Evolutionary conservation across 2,329 filamentous ascomycete species (phyloP), one percentile per base, ranked within the genome.

Genomic region (Talaromyces sp.): DNA sequence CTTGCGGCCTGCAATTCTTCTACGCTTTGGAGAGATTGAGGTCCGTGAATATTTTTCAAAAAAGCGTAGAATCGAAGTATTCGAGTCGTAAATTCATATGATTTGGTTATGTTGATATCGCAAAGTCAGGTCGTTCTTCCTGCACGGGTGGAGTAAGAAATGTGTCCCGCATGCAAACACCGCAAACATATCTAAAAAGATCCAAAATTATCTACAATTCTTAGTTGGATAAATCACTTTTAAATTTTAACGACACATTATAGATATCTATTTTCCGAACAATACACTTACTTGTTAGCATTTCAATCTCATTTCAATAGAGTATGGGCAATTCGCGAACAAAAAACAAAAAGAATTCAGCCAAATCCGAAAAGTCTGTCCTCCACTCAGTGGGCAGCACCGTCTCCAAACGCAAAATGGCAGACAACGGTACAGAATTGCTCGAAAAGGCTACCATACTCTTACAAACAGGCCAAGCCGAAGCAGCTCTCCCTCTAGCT

Each of bases 381-480:
- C 74, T 78, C 66, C 76, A 79, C 72, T 76, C 75, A 64, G 77
- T 78, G 68, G 71, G 75, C 69, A 74, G 76, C 39, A 70, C 75
- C 64, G 64, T 68, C 19, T 73, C 72, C 61, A 74, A 80, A 77
- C 71, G 79, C 75, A 77, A 77, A 66, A 74, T 81, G 67, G 80
- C 81, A 70, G 80, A 84, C 70, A 81, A 84, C 33, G 83, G 85
- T 5, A 80, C 84, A 67, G 77, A 83, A 65, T 80, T 89, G 43
- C 83, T 88, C 68, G 80, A 83, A 56, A 79, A 86, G 73, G 86
- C 87, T 8, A 81, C 83, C 15, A 77, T 81, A 22, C 79, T 86
- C 41, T 79, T 89, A 39, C 84, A 88, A 69, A 86, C 85, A 37
- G 84, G 83, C 52, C 83, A 87, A 67, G 80, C 85, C 2, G 83